Conservation (phyloP, 129 eudicot genomes). For the Rutidosis leptorrhynchoides region DNA sequence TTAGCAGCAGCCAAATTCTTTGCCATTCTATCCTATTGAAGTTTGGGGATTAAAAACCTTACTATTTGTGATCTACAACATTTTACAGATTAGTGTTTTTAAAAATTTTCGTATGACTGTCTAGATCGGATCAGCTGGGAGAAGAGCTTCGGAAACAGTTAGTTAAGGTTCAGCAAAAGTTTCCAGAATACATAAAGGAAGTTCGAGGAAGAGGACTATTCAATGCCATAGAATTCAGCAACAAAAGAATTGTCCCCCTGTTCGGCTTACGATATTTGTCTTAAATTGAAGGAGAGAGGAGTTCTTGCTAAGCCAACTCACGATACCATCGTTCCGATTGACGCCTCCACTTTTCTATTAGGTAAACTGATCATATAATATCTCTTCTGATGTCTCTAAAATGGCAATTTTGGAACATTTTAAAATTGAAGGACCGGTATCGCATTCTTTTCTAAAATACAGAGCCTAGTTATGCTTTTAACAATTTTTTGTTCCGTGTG, state of each 20-base stretch:
- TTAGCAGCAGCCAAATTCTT: too few relatives aligned
- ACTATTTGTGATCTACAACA: too few relatives aligned
- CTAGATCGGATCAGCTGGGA: conserved; percentile 79
- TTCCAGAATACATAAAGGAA: conserved; percentile 68
- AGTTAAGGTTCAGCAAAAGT: conserved; percentile 47
- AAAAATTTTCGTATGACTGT: too few relatives aligned
- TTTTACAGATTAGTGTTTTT: too few relatives aligned
- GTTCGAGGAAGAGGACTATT: conserved; percentile 91
- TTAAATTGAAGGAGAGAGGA: conserved; percentile 90
- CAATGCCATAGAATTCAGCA: conserved; percentile 79
- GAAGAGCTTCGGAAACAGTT: conserved; percentile 71
- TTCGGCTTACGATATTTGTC: conserved; percentile 80
- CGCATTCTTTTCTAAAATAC: too few relatives aligned
- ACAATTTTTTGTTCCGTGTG: too few relatives aligned
- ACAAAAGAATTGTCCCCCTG: conserved; percentile 67
- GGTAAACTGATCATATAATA: too few relatives aligned
- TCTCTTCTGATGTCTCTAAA: too few relatives aligned
- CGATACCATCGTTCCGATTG: conserved; percentile 69
- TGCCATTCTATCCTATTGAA: not conserved
- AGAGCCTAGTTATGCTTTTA: too few relatives aligned
- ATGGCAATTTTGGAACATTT: too few relatives aligned
- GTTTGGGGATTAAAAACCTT: too few relatives aligned
- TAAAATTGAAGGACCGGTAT: too few relatives aligned
- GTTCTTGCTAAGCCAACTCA: conserved; percentile 95
- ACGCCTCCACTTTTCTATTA: conserved; percentile 95